A percentile compares a stretch with the other conserved stretches of the same genome.
Evolutionary conservation across 2,329 filamentous ascomycete genomes (phyloP).

Genomic region (Aspergillus sp.): DNA sequence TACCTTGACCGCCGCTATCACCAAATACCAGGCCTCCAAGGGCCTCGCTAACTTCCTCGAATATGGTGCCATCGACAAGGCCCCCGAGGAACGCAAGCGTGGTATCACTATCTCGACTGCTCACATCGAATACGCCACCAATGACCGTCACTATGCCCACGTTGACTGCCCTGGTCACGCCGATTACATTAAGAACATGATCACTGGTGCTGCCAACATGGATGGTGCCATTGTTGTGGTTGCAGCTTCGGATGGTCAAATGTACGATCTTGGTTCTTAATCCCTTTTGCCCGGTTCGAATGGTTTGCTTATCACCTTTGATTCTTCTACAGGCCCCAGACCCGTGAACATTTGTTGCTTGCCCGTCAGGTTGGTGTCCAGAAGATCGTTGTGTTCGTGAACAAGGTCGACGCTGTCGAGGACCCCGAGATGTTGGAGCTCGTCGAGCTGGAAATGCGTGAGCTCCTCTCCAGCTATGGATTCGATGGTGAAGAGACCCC

Average conservation of each 20-base stretch:
- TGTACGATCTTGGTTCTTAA: conserved; percentile 45
- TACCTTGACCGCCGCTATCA: conserved; percentile 96
- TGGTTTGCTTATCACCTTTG: conserved; percentile 6
- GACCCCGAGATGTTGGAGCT: conserved; percentile 99
- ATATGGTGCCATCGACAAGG: conserved; percentile 97
- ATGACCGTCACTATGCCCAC: conserved; percentile 93
- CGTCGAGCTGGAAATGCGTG: conserved; percentile 99
- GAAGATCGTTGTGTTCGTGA: conserved; percentile 97
- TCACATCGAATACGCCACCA: conserved; percentile 97
- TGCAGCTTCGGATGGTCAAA: conserved; percentile 95
- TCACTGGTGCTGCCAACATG: conserved; percentile 98
- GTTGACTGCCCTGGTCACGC: conserved; percentile 99
- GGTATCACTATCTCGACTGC: conserved; percentile 99
- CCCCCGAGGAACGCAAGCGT: conserved; percentile 97
- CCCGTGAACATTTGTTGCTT: conserved; percentile 92
- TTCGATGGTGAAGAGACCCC: conserved; percentile 98
- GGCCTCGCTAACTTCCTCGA: conserved; percentile 91
- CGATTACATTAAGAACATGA: conserved; percentile 99
- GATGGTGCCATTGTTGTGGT: conserved; percentile 98
- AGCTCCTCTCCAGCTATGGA: conserved; percentile 83
- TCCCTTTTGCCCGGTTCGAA: not conserved
- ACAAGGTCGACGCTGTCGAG: conserved; percentile 96
- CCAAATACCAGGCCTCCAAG: conserved; percentile 94
- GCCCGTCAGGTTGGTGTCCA: conserved; percentile 97
- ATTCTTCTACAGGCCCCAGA: conserved; percentile 65